Conservation (phyloP, 1,139 yeast genomes). For the Komagataea norvegica region DNA sequence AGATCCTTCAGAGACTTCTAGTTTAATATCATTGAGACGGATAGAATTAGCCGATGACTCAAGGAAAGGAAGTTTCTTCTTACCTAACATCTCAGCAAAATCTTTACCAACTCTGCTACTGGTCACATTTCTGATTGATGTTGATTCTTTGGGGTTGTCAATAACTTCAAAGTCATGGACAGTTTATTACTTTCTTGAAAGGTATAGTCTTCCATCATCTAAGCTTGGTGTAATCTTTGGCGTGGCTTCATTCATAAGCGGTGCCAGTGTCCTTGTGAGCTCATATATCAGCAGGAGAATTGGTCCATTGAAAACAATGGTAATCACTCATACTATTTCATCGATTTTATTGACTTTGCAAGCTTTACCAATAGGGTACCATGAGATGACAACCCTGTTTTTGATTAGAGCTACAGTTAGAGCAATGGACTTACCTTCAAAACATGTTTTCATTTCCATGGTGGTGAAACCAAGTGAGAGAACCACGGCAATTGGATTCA, state of each 20-base stretch:
- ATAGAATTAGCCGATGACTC: slow-evolving; percentile 1
- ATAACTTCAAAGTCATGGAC: slow-evolving; percentile 43
- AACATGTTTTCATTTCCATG: slow-evolving; percentile 72
- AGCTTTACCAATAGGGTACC: slow-evolving; percentile 36
- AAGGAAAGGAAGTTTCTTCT: slow-evolving; percentile 4
- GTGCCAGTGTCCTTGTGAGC: slow-evolving; percentile 39
- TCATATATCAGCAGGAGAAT: slow-evolving; percentile 40
- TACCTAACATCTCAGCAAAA: slow-evolving; percentile 15
- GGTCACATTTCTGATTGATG: slow-evolving; percentile 36
- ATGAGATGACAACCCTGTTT: slow-evolving; percentile 29
- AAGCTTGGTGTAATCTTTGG: slow-evolving; percentile 39
- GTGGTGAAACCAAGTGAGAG: slow-evolving; percentile 64
- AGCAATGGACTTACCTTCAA: slow-evolving; percentile 85
- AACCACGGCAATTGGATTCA: slow-evolving; percentile 77
- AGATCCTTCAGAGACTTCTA: no score
- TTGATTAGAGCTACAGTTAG: slow-evolving; percentile 33
- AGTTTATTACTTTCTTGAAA: slow-evolving; percentile 37
- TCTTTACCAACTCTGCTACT: slow-evolving; percentile 30
- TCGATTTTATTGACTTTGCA: slow-evolving; percentile 36
- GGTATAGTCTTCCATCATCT: slow-evolving; percentile 34
- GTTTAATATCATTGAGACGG: no score
- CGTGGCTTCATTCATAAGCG: slow-evolving; percentile 37
- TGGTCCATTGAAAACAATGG: slow-evolving; percentile 44
- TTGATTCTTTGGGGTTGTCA: slow-evolving; percentile 43
- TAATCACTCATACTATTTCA: slow-evolving; percentile 41